Evolutionary conservation across 805 yeast genomes (phyloP).

Genomic region (Kluyveromyces dobzhanskii): DNA sequence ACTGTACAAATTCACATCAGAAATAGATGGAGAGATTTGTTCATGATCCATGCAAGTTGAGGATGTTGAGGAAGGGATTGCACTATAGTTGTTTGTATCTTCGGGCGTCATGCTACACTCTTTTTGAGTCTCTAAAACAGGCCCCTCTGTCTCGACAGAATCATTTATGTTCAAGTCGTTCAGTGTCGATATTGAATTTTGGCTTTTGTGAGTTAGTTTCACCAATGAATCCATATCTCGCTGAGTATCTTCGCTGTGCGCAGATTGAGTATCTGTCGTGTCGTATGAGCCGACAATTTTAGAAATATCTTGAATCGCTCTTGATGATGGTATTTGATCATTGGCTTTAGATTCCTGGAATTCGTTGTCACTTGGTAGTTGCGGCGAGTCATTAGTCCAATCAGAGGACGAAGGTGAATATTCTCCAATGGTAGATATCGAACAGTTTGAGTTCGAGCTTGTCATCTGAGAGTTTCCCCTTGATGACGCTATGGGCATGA

Average conservation of each 20-base stretch:
- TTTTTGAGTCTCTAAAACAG: neutral
- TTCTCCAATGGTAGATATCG: constrained; percentile 37
- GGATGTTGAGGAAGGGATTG: constrained; percentile 14
- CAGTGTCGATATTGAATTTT: neutral
- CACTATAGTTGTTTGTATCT: neutral
- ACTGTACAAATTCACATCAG: constrained; percentile 20
- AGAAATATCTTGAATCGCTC: constrained; percentile 35
- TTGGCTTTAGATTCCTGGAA: constrained; percentile 12
- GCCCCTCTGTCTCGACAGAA: neutral
- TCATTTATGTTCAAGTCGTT: neutral
- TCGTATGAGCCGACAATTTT: constrained; percentile 21
- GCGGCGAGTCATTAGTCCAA: constrained; percentile 34
- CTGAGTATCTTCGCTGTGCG: neutral
- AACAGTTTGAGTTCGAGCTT: constrained; percentile 27
- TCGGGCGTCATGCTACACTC: neutral
- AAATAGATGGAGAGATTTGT: constrained; percentile 20
- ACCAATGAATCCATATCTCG: neutral
- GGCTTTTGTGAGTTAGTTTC: neutral
- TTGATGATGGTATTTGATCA: constrained; percentile 31
- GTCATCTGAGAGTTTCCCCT: constrained; percentile 18
- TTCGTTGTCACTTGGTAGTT: constrained; percentile 8
- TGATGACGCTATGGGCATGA: constrained; percentile 19
- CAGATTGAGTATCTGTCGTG: neutral
- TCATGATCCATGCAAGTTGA: constrained; percentile 21
- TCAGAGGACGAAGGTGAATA: constrained; percentile 41